Conservation (phyloP, 257 asterid species). For the Nyctanthes arbortristis region DNA sequence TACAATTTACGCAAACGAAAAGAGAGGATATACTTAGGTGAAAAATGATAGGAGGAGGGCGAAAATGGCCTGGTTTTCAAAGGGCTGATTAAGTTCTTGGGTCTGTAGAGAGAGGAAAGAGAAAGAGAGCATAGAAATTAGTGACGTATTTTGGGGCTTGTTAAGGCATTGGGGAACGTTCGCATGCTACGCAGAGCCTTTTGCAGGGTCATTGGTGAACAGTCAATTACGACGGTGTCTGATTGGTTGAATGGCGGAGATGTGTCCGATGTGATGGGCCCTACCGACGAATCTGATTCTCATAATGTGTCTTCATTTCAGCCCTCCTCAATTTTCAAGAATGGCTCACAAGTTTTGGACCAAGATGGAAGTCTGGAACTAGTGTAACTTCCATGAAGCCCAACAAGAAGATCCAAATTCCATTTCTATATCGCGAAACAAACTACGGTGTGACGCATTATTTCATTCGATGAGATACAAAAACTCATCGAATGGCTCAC, state of each 20-base stretch:
- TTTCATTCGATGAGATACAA: too few relatives aligned
- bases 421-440: too few relatives aligned
- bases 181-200: slow-evolving; percentile 41
- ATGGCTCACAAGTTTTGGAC: slow-evolving; percentile 27
- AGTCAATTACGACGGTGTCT: slow-evolving; percentile 25
- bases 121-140: slow-evolving; percentile 33
- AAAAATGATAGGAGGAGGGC: slow-evolving; percentile 20
- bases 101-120: slow-evolving; percentile 4
- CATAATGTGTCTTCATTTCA: not conserved
- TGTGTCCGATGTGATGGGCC: slow-evolving; percentile 21
- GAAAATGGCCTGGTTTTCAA: not conserved
- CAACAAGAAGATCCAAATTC: slow-evolving; percentile 6
- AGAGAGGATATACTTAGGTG: slow-evolving; percentile 10
- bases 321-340: slow-evolving; percentile 27
- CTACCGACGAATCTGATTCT: slow-evolving; percentile 34
- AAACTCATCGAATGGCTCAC: too few relatives aligned
- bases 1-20: not conserved
- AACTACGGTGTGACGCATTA: too few relatives aligned
- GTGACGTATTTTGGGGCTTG: slow-evolving; percentile 31
- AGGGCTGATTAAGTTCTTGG: slow-evolving; percentile 28
- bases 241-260: slow-evolving; percentile 33
- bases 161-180: slow-evolving; percentile 27
- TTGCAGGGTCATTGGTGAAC: slow-evolving; percentile 26
- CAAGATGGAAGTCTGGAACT: slow-evolving; percentile 6
- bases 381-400: slow-evolving; percentile 18